phyloP scores from a whole-genome alignment of 768 basidiomycete genomes.

The Tylopilus plumbeoviolaceoides region DNA sequence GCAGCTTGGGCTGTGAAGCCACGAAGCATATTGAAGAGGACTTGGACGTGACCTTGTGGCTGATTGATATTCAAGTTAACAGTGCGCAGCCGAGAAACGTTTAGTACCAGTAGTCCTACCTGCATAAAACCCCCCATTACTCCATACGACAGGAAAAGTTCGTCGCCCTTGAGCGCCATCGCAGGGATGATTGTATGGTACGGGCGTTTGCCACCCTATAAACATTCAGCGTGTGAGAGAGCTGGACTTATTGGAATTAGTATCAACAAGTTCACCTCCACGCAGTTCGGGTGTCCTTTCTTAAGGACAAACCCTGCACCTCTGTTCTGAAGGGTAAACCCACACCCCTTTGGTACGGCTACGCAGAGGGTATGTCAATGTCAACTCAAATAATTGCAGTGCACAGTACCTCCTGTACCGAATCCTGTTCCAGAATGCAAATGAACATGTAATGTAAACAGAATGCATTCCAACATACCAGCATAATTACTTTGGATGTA shows the following conservation, averaged over 20 bases:
- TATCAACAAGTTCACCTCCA: slow-evolving; percentile 47
- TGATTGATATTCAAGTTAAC: slow-evolving; percentile 26
- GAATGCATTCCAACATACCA: slow-evolving; percentile 39
- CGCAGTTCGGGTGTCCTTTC: slow-evolving; percentile 79
- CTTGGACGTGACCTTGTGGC: slow-evolving; percentile 97
- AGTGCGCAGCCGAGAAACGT: not conserved
- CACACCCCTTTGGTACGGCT: slow-evolving; percentile 92
- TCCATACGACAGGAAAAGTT: slow-evolving; percentile 85
- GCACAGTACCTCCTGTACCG: slow-evolving; percentile 70
- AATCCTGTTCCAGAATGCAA: slow-evolving; percentile 50
- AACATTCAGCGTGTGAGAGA: not conserved
- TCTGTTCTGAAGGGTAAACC: slow-evolving; percentile 95
- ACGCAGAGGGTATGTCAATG: slow-evolving; percentile 8
- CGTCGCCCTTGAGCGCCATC: slow-evolving; percentile 70
- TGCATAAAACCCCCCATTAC: slow-evolving; percentile 95
- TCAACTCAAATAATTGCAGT: not conserved
- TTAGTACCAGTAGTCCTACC: slow-evolving; percentile 32
- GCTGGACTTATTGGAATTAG: not conserved
- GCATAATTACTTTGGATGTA: slow-evolving; percentile 87
- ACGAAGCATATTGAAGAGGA: slow-evolving; percentile 83
- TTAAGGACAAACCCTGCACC: slow-evolving; percentile 80
- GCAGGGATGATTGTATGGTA: slow-evolving; percentile 96
- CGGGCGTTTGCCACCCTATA: slow-evolving; percentile 74
- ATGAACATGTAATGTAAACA: not conserved
- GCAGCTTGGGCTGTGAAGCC: slow-evolving; percentile 87